A percentile compares a stretch with the other conserved stretches of the same genome.
phyloP scores from a whole-genome alignment of 306 rosid genomes.

The Pueraria montana region DNA sequence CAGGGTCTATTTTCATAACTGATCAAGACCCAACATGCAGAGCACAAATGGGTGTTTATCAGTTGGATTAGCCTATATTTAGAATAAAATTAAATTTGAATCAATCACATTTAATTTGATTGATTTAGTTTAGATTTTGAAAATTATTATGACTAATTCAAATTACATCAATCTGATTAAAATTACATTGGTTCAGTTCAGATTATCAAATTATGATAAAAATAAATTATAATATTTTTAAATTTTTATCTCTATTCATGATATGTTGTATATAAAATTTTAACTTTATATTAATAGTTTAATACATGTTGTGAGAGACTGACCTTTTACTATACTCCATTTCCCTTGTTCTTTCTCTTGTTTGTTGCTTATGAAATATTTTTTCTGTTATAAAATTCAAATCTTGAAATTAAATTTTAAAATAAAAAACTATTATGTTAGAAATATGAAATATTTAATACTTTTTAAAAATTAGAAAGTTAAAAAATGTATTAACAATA shows the following conservation, averaged over 20 bases:
- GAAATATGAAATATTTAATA: not conserved
- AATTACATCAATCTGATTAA: not conserved
- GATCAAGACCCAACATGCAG: conserved; percentile 24
- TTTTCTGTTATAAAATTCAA: not conserved
- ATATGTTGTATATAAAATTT: not conserved
- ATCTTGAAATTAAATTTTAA: not conserved
- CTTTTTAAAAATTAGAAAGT: not conserved
- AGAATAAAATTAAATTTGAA: not conserved
- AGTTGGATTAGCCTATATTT: not conserved
- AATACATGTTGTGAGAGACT: not conserved
- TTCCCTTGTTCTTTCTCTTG: not conserved
- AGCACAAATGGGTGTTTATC: not conserved
- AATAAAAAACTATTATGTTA: not conserved
- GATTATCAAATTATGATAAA: not conserved
- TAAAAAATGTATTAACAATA: not conserved
- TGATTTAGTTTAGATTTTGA: not conserved
- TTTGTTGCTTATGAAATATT: not conserved
- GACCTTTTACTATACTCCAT: not conserved
- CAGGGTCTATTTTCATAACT: not conserved
- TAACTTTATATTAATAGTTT: not conserved
- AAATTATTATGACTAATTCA: not conserved
- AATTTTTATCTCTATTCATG: not conserved
- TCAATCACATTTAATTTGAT: not conserved
- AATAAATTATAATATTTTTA: not conserved
- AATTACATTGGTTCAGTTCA: not conserved